Evolutionary conservation across 352 stramenopile genomes (phyloP).

Genomic region (Pythium apleroticum): DNA sequence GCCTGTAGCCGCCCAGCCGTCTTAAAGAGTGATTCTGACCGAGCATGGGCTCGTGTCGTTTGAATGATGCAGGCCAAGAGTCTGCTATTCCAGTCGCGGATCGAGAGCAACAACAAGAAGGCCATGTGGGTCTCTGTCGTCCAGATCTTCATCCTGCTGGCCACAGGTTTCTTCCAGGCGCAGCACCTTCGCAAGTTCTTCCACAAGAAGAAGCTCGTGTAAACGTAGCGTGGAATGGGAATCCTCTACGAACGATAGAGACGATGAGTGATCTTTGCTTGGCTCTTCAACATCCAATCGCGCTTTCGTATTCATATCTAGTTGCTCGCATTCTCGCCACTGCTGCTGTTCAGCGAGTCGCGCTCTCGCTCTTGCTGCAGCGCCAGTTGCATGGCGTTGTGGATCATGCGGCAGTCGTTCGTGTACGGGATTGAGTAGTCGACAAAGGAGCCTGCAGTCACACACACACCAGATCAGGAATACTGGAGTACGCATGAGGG

Average conservation of each 20-base stretch:
- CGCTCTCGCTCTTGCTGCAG: constrained; percentile 61
- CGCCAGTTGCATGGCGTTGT: constrained; percentile 73
- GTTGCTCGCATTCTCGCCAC: background rate
- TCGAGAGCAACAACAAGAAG: constrained; percentile 77
- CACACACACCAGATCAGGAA: background rate
- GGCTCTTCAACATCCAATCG: no score
- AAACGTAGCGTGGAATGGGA: background rate
- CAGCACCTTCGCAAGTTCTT: constrained; percentile 83
- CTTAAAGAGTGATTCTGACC: background rate
- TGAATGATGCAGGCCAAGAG: constrained; percentile 53
- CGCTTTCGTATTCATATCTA: constrained; percentile 3
- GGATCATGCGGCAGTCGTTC: constrained; percentile 74
- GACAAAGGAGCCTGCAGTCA: constrained; percentile 66
- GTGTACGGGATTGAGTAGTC: constrained; percentile 87
- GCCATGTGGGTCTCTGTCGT: constrained; percentile 83
- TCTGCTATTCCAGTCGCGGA: constrained; percentile 60
- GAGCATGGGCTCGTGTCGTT: background rate
- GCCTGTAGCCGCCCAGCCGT: no score
- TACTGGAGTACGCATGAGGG: no score
- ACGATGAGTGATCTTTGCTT: background rate
- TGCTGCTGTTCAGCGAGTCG: constrained; percentile 22
- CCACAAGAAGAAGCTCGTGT: constrained; percentile 87
- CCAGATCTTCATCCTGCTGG: constrained; percentile 70
- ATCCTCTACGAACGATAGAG: background rate
- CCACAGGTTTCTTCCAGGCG: constrained; percentile 75